phyloP scores from a whole-genome alignment of 139 green algal genomes.

The Ostreobium quekettii region DNA sequence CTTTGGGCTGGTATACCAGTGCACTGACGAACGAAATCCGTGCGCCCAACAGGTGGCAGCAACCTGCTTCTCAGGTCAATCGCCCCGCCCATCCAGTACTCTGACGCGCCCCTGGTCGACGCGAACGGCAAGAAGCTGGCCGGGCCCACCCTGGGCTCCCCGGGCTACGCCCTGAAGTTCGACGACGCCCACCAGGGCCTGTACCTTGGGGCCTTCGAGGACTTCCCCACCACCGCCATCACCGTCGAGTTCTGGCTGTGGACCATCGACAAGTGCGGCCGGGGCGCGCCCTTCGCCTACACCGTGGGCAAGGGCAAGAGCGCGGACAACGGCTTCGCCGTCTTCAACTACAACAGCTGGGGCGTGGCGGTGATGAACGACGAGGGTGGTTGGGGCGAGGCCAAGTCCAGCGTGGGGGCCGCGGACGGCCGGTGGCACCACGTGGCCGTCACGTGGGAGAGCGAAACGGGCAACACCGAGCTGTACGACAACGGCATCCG shows the following conservation, averaged over 20 bases:
- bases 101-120: constrained; percentile 47
- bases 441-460: constrained; percentile 64
- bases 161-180: constrained; percentile 61
- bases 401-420: too few relatives aligned
- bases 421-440: constrained; percentile 73
- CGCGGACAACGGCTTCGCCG: too few relatives aligned
- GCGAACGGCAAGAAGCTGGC: constrained; percentile 39
- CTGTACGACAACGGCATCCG: too few relatives aligned
- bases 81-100: constrained; percentile 54
- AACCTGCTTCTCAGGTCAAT: constrained; percentile 12
- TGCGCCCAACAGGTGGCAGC: too few relatives aligned
- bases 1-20: too few relatives aligned
- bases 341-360: too few relatives aligned
- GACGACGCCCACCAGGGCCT: constrained; percentile 71
- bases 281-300: too few relatives aligned
- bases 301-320: too few relatives aligned
- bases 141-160: constrained; percentile 36
- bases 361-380: too few relatives aligned
- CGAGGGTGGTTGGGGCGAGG: too few relatives aligned
- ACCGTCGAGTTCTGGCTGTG: constrained; percentile 91
- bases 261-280: too few relatives aligned
- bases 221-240: constrained; percentile 59
- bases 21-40: too few relatives aligned
- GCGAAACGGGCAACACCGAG: constrained; percentile 38
- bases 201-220: constrained; percentile 54